A percentile compares a stretch with the other conserved stretches of the same genome.
These are phyloP conservation scores for Oenanthe javanica DNA, from an alignment of 140 eudicot species.

Conservation along the genomic window DNA sequence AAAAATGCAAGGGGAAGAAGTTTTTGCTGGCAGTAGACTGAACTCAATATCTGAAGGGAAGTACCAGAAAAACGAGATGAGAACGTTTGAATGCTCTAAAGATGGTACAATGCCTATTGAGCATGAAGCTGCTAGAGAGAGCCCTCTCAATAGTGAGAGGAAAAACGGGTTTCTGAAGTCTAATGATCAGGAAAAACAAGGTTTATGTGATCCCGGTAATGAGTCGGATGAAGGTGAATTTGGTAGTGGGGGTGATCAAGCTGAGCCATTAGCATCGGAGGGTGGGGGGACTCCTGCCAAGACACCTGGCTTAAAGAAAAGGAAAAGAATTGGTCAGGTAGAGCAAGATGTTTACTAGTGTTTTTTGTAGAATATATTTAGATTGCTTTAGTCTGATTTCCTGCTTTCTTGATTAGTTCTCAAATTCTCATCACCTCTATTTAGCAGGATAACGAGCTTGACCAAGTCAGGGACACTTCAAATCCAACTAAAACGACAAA, in stretches of 20 bases:
- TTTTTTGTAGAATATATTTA: conserved; percentile 12
- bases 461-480: conserved; percentile 35
- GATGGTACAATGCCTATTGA: conserved; percentile 31
- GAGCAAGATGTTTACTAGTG: background rate
- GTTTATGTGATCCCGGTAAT: conserved; percentile 23
- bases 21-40: conserved; percentile 34
- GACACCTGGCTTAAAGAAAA: conserved; percentile 58
- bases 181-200: conserved; percentile 43
- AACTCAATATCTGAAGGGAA: conserved; percentile 27
- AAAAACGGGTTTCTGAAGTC: conserved; percentile 23
- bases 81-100: conserved; percentile 29
- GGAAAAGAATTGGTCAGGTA: conserved; percentile 70
- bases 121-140: conserved; percentile 31
- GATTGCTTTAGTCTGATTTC: conserved; percentile 17
- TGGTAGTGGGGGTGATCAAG: conserved; percentile 49
- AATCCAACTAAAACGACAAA: conserved; percentile 33
- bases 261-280: conserved; percentile 26
- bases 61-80: conserved; percentile 24
- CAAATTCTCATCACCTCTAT: background rate
- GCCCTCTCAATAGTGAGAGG: conserved; percentile 37
- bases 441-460: conserved; percentile 40
- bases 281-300: conserved; percentile 34
- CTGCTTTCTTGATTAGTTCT: conserved; percentile 11
- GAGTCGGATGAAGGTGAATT: conserved; percentile 50
- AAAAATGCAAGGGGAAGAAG: conserved; percentile 46